phyloP scores from a whole-genome alignment of 2,329 filamentous ascomycete genomes.

The Nigrospora osmanthi region DNA sequence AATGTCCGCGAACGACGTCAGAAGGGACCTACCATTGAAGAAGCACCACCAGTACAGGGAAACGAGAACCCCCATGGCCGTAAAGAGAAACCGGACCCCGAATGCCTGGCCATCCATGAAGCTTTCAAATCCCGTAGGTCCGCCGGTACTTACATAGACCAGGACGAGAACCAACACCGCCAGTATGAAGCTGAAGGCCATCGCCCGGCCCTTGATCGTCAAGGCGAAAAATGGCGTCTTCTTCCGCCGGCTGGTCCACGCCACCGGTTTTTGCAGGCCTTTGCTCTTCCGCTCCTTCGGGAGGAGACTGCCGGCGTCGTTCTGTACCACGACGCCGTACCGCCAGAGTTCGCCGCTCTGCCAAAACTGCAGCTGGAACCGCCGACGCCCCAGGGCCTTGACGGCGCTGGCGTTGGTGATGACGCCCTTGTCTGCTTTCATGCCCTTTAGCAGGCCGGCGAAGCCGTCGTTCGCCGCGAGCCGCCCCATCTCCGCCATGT shows the following conservation, averaged over 20 bases:
- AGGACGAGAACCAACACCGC: slow-evolving; percentile 14
- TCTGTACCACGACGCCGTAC: slow-evolving; percentile 14
- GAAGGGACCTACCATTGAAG: slow-evolving; percentile 21
- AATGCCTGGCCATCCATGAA: slow-evolving; percentile 22
- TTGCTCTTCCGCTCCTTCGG: slow-evolving; percentile 6
- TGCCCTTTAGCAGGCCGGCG: slow-evolving; percentile 8
- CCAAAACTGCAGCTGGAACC: slow-evolving; percentile 12
- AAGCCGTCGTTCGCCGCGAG: slow-evolving; percentile 22
- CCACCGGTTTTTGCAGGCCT: neutral
- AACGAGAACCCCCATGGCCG: slow-evolving; percentile 22
- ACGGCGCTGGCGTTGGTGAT: slow-evolving; percentile 12
- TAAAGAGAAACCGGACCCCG: slow-evolving; percentile 27
- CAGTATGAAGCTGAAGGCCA: slow-evolving; percentile 11
- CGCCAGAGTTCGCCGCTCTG: slow-evolving; percentile 10
- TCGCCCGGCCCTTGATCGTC: slow-evolving; percentile 12
- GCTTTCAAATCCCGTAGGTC: slow-evolving; percentile 8
- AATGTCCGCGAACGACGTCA: neutral
- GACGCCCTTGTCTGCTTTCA: slow-evolving; percentile 2
- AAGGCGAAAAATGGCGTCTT: slow-evolving; percentile 19
- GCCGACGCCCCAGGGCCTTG: slow-evolving; percentile 14
- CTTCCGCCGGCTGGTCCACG: neutral
- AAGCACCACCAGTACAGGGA: slow-evolving; percentile 25
- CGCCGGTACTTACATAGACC: slow-evolving; percentile 18
- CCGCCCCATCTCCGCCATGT: slow-evolving; percentile 24
- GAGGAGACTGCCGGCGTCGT: slow-evolving; percentile 6